These are phyloP conservation scores for Apiotrichum montevideense DNA, from an alignment of 1,284 basidiomycete genomes.

Conservation along the genomic window DNA sequence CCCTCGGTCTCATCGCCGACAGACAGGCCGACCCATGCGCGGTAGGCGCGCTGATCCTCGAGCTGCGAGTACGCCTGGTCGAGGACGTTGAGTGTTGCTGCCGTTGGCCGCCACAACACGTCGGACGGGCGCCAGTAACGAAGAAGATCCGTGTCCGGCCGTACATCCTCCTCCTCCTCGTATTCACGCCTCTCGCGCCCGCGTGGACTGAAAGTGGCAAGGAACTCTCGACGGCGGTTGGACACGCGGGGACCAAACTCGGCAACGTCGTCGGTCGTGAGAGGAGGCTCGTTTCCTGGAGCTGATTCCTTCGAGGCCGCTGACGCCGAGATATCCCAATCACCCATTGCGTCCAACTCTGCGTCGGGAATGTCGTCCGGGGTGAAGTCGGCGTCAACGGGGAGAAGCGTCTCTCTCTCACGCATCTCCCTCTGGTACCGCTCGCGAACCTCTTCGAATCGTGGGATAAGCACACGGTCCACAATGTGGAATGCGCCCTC, in stretches of 20 bases:
- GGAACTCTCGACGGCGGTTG: constrained; percentile 27
- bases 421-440: constrained; percentile 22
- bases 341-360: constrained; percentile 7
- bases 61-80: constrained; percentile 33
- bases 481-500: constrained; percentile 76
- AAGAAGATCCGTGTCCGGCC: constrained; percentile 17
- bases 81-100: constrained; percentile 28
- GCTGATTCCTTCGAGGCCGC: neutral
- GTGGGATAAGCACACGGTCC: constrained; percentile 69
- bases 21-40: constrained; percentile 21
- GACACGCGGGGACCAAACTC: constrained; percentile 18
- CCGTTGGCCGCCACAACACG: constrained; percentile 34
- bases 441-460: constrained; percentile 45
- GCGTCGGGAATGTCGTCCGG: neutral
- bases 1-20: constrained; percentile 21
- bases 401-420: constrained; percentile 35
- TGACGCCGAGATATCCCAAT: neutral
- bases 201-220: neutral
- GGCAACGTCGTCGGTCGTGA: constrained; percentile 7
- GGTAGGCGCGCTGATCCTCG: constrained; percentile 22
- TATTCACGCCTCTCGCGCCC: neutral
- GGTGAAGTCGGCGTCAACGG: constrained; percentile 47
- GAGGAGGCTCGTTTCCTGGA: neutral
- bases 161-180: neutral
- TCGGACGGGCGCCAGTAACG: constrained; percentile 37